Conservation (phyloP, 306 rosid species). For the Ceratonia siliqua region DNA sequence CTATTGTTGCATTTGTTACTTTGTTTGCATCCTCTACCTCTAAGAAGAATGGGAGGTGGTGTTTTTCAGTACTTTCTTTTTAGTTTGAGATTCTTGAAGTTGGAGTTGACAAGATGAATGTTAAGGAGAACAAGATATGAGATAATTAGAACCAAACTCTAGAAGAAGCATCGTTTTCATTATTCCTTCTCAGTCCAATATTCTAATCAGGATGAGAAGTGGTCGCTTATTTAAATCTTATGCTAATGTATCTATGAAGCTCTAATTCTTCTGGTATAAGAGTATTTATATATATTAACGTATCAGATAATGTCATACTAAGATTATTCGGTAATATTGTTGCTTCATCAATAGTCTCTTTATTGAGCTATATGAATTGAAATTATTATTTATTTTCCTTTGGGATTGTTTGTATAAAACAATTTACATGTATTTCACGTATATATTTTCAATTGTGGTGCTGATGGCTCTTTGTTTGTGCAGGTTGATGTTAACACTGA, state of each 20-base stretch:
- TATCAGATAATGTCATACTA: too few relatives aligned
- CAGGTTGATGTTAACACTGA: slow-evolving; percentile 99
- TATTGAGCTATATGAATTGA: too few relatives aligned
- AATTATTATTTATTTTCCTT: too few relatives aligned
- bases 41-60: background rate
- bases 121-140: background rate
- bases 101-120: background rate
- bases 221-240: background rate
- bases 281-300: too few relatives aligned
- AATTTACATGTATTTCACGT: too few relatives aligned
- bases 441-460: slow-evolving; percentile 26
- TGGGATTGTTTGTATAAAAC: too few relatives aligned
- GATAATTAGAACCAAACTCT: background rate
- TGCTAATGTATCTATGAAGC: background rate
- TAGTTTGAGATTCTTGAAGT: background rate
- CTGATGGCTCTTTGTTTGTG: slow-evolving; percentile 38
- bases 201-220: background rate
- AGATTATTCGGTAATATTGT: too few relatives aligned
- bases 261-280: too few relatives aligned
- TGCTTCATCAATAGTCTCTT: too few relatives aligned
- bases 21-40: slow-evolving; percentile 2
- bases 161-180: too few relatives aligned
- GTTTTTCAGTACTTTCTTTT: background rate
- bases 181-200: too few relatives aligned
- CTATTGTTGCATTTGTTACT: background rate